phyloP scores from a whole-genome alignment of 768 basidiomycete genomes.

The Phaffia australis region DNA sequence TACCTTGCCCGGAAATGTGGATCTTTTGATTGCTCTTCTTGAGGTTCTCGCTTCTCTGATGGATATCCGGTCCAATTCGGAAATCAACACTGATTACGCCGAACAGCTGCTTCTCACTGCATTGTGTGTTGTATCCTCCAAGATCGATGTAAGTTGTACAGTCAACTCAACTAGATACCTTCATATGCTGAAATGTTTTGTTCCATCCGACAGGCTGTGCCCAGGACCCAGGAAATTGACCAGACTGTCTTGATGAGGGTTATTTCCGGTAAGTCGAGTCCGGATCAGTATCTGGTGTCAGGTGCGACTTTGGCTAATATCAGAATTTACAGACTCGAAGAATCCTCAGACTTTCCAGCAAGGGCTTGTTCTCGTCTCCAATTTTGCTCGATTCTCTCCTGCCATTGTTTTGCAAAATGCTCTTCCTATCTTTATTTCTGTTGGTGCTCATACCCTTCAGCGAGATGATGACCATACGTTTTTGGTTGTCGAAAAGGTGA shows the following conservation, averaged over 20 bases:
- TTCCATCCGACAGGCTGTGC: slow-evolving; percentile 39
- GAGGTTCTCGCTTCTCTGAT: slow-evolving; percentile 59
- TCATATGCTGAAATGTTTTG: neutral
- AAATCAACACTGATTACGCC: slow-evolving; percentile 53
- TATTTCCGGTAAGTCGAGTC: slow-evolving; percentile 52
- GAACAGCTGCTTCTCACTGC: slow-evolving; percentile 78
- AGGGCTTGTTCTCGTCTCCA: slow-evolving; percentile 75
- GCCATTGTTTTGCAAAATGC: slow-evolving; percentile 86
- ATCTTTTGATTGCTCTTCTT: slow-evolving; percentile 60
- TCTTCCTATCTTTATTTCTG: slow-evolving; percentile 98
- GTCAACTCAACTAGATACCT: neutral
- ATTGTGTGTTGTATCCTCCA: slow-evolving; percentile 39
- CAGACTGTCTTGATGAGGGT: slow-evolving; percentile 79
- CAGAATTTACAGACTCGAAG: slow-evolving; percentile 50
- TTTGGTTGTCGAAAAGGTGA: slow-evolving; percentile 81
- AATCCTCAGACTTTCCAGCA: slow-evolving; percentile 94
- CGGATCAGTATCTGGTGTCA: slow-evolving; percentile 1
- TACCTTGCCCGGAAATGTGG: slow-evolving; percentile 55
- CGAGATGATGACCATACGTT: slow-evolving; percentile 93
- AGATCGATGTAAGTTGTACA: slow-evolving; percentile 24
- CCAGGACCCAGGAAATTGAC: slow-evolving; percentile 43
- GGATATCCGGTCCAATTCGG: slow-evolving; percentile 49
- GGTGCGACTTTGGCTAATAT: slow-evolving; percentile 2
- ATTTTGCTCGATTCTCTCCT: slow-evolving; percentile 68
- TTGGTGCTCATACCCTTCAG: slow-evolving; percentile 97